A percentile compares a stretch with the other conserved stretches of the same genome.
Evolutionary conservation across 2,329 filamentous ascomycete genomes (phyloP).

Genomic region (Aspergillus tubingensis): DNA sequence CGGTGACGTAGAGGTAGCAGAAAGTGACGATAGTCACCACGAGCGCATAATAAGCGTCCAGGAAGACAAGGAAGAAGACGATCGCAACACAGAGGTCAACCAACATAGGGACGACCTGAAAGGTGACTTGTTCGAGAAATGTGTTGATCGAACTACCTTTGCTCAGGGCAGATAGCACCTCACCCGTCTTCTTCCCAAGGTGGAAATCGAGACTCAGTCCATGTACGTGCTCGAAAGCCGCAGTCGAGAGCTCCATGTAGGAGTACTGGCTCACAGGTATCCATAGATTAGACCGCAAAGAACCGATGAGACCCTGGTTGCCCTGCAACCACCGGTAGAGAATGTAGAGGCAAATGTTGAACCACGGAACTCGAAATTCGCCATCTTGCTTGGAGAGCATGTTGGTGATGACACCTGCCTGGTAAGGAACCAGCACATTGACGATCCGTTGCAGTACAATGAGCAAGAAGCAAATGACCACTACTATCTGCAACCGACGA

Average conservation of each 20-base stretch:
- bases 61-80: slow-evolving; percentile 73
- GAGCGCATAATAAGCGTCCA: slow-evolving; percentile 87
- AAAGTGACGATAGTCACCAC: slow-evolving; percentile 90
- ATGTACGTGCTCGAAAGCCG: slow-evolving; percentile 96
- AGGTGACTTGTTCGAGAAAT: slow-evolving; percentile 94
- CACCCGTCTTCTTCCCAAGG: slow-evolving; percentile 91
- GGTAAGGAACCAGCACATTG: slow-evolving; percentile 81
- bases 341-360: slow-evolving; percentile 73
- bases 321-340: slow-evolving; percentile 81
- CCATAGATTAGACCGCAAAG: slow-evolving; percentile 81
- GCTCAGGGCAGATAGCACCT: slow-evolving; percentile 91
- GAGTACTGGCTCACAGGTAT: slow-evolving; percentile 97
- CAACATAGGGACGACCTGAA: slow-evolving; percentile 92
- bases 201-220: slow-evolving; percentile 94
- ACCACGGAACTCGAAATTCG: slow-evolving; percentile 66
- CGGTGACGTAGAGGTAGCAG: slow-evolving; percentile 93
- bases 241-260: slow-evolving; percentile 89
- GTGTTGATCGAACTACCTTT: slow-evolving; percentile 96
- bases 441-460: slow-evolving; percentile 78
- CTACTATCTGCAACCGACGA: slow-evolving; percentile 70
- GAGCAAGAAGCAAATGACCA: slow-evolving; percentile 78
- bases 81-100: slow-evolving; percentile 86
- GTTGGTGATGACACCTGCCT: slow-evolving; percentile 79
- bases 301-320: slow-evolving; percentile 81
- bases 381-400: slow-evolving; percentile 64